Evolutionary conservation across 106 monocot genomes (phyloP).

Genomic region (Vanilla planifolia): DNA sequence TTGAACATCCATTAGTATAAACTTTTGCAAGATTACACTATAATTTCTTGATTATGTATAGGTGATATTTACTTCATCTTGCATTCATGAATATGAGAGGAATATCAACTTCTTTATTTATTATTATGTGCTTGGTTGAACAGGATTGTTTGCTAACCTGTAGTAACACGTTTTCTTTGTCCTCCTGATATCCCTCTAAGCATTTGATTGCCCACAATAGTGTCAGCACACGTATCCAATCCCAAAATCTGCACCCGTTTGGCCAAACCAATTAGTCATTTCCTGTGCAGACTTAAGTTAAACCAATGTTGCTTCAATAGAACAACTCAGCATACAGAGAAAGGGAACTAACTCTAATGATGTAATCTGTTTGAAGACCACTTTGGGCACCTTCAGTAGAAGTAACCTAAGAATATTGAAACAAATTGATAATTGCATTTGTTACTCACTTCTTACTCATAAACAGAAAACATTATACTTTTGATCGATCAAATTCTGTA

Average conservation of each 20-base stretch:
- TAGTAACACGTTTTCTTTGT: slow-evolving; percentile 83
- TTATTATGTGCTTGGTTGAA: no score
- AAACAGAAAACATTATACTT: neutral
- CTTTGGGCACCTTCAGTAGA: slow-evolving; percentile 49
- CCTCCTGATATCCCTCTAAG: slow-evolving; percentile 92
- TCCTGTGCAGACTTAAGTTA: neutral
- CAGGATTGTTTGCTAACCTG: slow-evolving; percentile 45
- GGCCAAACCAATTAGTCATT: neutral
- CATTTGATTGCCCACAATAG: slow-evolving; percentile 76
- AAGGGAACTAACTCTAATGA: slow-evolving; percentile 26
- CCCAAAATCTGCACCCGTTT: slow-evolving; percentile 54
- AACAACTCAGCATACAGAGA: neutral
- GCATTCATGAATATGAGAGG: no score
- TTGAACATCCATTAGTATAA: no score
- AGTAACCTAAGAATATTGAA: slow-evolving; percentile 42
- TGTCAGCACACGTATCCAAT: slow-evolving; percentile 72
- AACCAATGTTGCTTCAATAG: no score
- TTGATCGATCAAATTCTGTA: neutral
- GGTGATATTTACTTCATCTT: no score
- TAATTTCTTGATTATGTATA: no score
- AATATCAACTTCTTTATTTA: no score
- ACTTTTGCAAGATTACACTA: no score
- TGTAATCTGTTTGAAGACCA: slow-evolving; percentile 56
- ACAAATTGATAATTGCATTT: neutral
- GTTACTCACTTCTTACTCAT: neutral